Evolutionary conservation across 176 grass and related monocot species (phyloP).

Genomic region (Ananas comosus): DNA sequence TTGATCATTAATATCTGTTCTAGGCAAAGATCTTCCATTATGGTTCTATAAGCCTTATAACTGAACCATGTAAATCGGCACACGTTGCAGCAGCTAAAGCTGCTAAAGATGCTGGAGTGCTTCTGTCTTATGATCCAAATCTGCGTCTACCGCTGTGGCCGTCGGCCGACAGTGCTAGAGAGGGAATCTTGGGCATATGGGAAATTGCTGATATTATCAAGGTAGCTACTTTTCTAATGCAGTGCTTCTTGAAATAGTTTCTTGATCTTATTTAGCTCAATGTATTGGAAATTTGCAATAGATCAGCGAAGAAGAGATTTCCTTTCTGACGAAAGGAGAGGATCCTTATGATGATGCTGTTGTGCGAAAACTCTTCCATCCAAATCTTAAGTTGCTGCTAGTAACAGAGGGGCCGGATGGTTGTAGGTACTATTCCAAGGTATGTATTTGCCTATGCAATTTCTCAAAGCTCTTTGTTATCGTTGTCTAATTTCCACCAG

Average conservation of each 20-base stretch:
- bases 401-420: slow-evolving; percentile 87
- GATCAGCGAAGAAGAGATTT: slow-evolving; percentile 95
- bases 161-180: slow-evolving; percentile 76
- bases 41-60: slow-evolving; percentile 98
- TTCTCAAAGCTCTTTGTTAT: not conserved
- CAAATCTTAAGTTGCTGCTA: slow-evolving; percentile 89
- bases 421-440: slow-evolving; percentile 98
- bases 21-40: slow-evolving; percentile 94
- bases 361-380: slow-evolving; percentile 70
- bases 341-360: slow-evolving; percentile 93
- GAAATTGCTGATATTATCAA: slow-evolving; percentile 87
- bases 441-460: slow-evolving; percentile 25
- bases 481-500: not conserved
- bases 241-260: slow-evolving; percentile 11
- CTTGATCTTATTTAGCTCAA: slow-evolving; percentile 17
- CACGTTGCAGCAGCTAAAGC: slow-evolving; percentile 75
- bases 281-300: slow-evolving; percentile 23
- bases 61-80: slow-evolving; percentile 86
- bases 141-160: slow-evolving; percentile 86
- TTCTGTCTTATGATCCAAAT: slow-evolving; percentile 97
- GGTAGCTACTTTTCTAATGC: slow-evolving; percentile 26
- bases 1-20: not conserved
- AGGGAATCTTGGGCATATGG: slow-evolving; percentile 94
- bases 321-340: slow-evolving; percentile 77
- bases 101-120: slow-evolving; percentile 81